Evolutionary conservation across 371 early-diverging fungal genomes (phyloP).

Genomic region (Mucor velutinosus): DNA sequence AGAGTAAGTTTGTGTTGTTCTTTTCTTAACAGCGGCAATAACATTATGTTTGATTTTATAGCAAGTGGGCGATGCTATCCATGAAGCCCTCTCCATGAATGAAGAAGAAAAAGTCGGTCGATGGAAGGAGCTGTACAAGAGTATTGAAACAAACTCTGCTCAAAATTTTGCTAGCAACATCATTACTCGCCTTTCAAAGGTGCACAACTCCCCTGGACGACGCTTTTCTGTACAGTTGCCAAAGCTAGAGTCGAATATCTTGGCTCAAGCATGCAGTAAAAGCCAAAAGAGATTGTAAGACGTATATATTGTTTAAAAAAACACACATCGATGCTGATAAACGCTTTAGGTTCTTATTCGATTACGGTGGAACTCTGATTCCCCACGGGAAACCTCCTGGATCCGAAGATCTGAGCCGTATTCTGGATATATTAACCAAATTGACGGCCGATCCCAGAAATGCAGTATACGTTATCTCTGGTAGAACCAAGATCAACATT

Average conservation of each 20-base stretch:
- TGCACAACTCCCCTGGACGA: constrained; percentile 57
- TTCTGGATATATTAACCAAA: constrained; percentile 51
- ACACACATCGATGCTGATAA: neutral
- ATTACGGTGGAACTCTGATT: constrained; percentile 88
- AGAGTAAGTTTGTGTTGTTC: constrained; percentile 19
- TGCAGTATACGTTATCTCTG: constrained; percentile 82
- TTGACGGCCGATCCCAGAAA: constrained; percentile 74
- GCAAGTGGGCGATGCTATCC: constrained; percentile 86
- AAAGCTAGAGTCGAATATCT: constrained; percentile 39
- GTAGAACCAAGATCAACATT: constrained; percentile 74
- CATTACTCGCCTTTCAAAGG: constrained; percentile 20
- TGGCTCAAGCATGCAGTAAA: constrained; percentile 47
- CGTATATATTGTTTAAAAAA: neutral
- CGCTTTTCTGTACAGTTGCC: constrained; percentile 69
- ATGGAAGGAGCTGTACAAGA: constrained; percentile 46
- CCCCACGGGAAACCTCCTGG: constrained; percentile 64
- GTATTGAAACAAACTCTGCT: constrained; percentile 79
- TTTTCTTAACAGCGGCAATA: neutral
- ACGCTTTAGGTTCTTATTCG: constrained; percentile 62
- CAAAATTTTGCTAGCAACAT: constrained; percentile 57
- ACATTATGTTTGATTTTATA: constrained; percentile 9
- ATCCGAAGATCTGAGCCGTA: constrained; percentile 25
- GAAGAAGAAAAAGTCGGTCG: constrained; percentile 48
- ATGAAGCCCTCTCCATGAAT: constrained; percentile 68
- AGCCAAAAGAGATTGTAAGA: constrained; percentile 65